phyloP scores from a whole-genome alignment of 192 early-diverging fungal species.

The Lunasporangiospora selenospora region DNA sequence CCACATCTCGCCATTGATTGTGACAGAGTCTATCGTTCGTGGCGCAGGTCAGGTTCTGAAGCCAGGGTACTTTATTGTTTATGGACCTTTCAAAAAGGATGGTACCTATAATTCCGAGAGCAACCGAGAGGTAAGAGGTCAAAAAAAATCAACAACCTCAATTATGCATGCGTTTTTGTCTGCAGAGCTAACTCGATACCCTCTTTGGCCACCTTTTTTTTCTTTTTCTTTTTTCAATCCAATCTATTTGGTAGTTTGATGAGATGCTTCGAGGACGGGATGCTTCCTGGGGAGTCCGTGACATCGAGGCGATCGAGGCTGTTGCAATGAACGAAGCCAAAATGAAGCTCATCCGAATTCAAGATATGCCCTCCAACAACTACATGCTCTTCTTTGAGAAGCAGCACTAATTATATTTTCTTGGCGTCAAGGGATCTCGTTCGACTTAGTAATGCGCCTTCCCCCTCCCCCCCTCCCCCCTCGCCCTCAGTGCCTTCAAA shows the following conservation, averaged over 20 bases:
- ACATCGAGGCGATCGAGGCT: constrained; percentile 34
- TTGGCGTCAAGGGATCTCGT: too few species aligned
- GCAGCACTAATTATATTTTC: too few species aligned
- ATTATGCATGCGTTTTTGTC: too few species aligned
- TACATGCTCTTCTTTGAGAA: constrained; percentile 33
- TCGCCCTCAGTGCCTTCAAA: too few species aligned
- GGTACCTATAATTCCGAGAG: constrained; percentile 30
- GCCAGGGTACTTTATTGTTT: constrained; percentile 4
- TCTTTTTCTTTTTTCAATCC: neutral
- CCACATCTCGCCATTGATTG: constrained; percentile 45
- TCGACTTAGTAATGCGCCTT: too few species aligned
- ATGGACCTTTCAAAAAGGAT: constrained; percentile 25
- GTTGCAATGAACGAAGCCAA: constrained; percentile 8
- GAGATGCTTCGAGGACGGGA: constrained; percentile 22
- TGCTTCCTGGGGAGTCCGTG: constrained; percentile 43
- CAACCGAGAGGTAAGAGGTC: constrained; percentile 40
- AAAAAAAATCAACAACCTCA: too few species aligned
- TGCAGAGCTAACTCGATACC: too few species aligned
- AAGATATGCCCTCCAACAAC: constrained; percentile 38
- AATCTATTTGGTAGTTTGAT: constrained; percentile 19
- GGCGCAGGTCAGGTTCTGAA: constrained; percentile 17
- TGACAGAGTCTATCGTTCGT: constrained; percentile 26
- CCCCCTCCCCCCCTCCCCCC: too few species aligned
- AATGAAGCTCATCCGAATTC: constrained; percentile 16
- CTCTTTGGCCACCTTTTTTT: too few species aligned